A percentile compares a stretch with the other conserved stretches of the same genome.
Conservation (phyloP, 345 rosid species). For the Angophora floribunda region DNA sequence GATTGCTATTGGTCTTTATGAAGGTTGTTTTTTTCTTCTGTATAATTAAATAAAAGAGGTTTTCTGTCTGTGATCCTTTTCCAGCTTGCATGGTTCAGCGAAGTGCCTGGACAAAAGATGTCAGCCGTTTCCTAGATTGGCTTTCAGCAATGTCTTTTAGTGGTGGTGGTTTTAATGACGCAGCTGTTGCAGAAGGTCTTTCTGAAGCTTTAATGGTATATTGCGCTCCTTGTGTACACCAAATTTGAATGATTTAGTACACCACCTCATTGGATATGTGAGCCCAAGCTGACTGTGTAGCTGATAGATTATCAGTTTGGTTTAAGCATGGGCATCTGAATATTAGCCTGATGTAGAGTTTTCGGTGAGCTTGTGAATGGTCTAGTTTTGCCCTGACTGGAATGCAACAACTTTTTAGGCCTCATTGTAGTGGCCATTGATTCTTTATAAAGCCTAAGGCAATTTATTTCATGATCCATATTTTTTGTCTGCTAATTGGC, state of each 20-base stretch:
- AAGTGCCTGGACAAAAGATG: constrained; percentile 92
- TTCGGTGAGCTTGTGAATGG: not conserved
- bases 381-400: not conserved
- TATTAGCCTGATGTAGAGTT: not conserved
- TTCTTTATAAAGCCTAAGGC: not conserved
- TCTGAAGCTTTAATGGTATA: constrained; percentile 91
- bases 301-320: not conserved
- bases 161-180: constrained; percentile 94
- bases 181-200: constrained; percentile 97
- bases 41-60: not conserved
- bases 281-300: not conserved
- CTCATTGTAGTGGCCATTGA: not conserved
- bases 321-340: not conserved
- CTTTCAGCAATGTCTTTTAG: constrained; percentile 63
- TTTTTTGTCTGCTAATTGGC: not conserved
- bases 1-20: not conserved
- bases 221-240: not conserved
- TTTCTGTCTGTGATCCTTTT: not conserved
- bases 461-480: not conserved
- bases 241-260: not conserved
- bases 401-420: not conserved
- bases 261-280: not conserved
- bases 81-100: constrained; percentile 88
- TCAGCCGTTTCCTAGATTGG: constrained; percentile 74
- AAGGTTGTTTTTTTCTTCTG: not conserved